phyloP scores from a whole-genome alignment of 768 basidiomycete genomes.

The Glaciozyma antarctica region DNA sequence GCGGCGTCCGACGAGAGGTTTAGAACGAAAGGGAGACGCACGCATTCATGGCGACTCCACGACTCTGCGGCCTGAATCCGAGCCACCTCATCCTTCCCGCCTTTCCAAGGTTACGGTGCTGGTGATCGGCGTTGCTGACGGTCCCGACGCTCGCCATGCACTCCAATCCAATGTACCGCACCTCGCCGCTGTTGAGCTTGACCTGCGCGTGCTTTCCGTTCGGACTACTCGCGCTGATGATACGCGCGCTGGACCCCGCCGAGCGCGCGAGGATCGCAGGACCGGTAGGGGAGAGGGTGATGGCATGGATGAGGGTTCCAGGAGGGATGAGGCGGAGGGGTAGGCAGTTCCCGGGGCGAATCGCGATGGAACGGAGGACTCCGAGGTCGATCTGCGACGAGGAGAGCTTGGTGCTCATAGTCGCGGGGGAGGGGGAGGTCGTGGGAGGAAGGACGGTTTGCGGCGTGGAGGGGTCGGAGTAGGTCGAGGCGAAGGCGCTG shows the following conservation, averaged over 20 bases:
- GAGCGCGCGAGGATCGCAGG: slow-evolving; percentile 75
- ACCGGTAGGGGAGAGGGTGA: slow-evolving; percentile 65
- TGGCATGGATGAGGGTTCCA: slow-evolving; percentile 81
- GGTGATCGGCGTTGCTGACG: slow-evolving; percentile 85
- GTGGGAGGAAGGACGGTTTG: slow-evolving; percentile 8
- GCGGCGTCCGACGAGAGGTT: background rate
- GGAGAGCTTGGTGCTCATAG: slow-evolving; percentile 49
- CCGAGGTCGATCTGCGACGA: slow-evolving; percentile 65
- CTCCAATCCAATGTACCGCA: slow-evolving; percentile 64
- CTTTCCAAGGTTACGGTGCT: slow-evolving; percentile 73
- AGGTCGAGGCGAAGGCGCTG: background rate
- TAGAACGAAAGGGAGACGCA: background rate
- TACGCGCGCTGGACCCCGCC: slow-evolving; percentile 74
- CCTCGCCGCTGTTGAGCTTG: slow-evolving; percentile 82
- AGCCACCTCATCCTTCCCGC: slow-evolving; percentile 84
- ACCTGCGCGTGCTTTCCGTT: slow-evolving; percentile 67
- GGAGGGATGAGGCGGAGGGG: slow-evolving; percentile 82
- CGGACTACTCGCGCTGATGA: slow-evolving; percentile 53
- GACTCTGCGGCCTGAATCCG: slow-evolving; percentile 51
- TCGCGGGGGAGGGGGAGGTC: slow-evolving; percentile 45
- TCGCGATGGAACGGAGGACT: slow-evolving; percentile 67
- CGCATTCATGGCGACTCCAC: slow-evolving; percentile 28
- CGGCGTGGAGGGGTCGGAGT: background rate
- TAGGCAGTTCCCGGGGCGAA: slow-evolving; percentile 87
- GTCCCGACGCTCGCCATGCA: slow-evolving; percentile 83